Base-by-base conservation (phyloP, 2,329 filamentous ascomycete species). In the Colletotrichum salicis region DNA sequence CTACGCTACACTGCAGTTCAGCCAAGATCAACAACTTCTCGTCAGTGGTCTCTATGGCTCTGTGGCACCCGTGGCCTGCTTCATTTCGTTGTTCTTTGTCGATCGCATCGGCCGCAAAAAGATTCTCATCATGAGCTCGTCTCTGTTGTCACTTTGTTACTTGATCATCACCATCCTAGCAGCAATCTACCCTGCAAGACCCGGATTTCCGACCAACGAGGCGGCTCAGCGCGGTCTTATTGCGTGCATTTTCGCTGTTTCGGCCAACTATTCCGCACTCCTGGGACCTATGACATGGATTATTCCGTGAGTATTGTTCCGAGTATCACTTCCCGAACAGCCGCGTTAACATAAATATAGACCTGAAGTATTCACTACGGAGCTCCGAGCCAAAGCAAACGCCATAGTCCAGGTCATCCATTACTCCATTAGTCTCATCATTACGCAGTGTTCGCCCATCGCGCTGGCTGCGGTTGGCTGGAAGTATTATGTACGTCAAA, bases 201-300 rank as follows among this genome's bases (percentile, higher is more conserved):
- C 82, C 0, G 80, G 80, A 0, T 67, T 77, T 48, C 78, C 81
- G 0, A 83, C 82, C 1, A 83, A 83, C 67, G 78, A 75, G 35
- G 80, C 80, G 1, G 82, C 82, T 0, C 82, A 83, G 54, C 74
- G 78, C 0, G 82, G 80, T 1, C 76, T 84, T 0, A 84, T 84
- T 56, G 82, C 82, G 0, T 83, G 82, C 12, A 82, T 84, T 2
- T 84, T 84, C 70, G 79, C 81, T 24, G 82, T 83, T 3, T 84
- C 82, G 13, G 79, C 79, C 22, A 81, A 79, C 58, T 81, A 80
- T 61, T 80, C 79, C 6, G 82, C 82, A 19, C 74, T 83, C 1
- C 73, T 83, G 5, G 82, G 82, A 0, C 82, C 82, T 0, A 83
- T 83, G 82, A 83, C 82, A 0, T 83, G 82, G 82, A 83, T 84